These are phyloP conservation scores for Chaetomium fimeti DNA, from an alignment of 495 filamentous ascomycete genomes.

Conservation along the genomic window DNA sequence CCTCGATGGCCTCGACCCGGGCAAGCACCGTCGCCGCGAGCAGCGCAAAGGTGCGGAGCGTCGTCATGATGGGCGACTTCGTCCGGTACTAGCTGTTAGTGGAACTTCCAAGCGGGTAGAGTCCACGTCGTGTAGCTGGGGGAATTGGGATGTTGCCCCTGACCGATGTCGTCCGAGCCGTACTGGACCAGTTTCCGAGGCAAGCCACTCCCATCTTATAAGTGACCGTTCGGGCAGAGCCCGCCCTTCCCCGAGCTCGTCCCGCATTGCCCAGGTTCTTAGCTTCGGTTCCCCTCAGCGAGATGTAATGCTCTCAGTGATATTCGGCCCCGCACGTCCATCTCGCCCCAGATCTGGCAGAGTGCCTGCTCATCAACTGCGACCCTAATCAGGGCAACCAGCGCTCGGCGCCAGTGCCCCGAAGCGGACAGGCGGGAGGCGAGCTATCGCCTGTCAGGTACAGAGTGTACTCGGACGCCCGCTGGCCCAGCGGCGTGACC, in stretches of 20 bases:
- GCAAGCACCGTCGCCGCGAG: slow-evolving; percentile 18
- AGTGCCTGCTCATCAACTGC: neutral
- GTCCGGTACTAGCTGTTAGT: neutral
- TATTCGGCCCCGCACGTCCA: neutral
- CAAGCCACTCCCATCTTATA: neutral
- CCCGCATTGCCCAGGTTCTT: neutral
- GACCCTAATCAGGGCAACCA: neutral
- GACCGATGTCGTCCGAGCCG: neutral
- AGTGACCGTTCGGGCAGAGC: neutral
- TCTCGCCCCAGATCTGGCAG: neutral
- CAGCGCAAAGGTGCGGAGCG: slow-evolving; percentile 13
- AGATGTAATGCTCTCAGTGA: neutral
- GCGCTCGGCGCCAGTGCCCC: slow-evolving; percentile 19
- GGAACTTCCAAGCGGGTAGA: neutral
- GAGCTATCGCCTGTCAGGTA: neutral
- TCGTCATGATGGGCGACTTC: slow-evolving; percentile 18
- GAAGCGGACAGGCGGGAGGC: neutral
- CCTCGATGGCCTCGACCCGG: slow-evolving; percentile 16
- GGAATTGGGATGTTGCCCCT: neutral
- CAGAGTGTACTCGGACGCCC: neutral
- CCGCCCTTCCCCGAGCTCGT: neutral
- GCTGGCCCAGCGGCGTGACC: no score
- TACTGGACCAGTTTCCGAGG: neutral
- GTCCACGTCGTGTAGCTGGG: neutral
- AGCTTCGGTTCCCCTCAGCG: neutral